A percentile compares a stretch with the other conserved stretches of the same genome.
Conservation (phyloP, 2,329 filamentous ascomycete genomes). For the Chaetomiaceae sp. region DNA sequence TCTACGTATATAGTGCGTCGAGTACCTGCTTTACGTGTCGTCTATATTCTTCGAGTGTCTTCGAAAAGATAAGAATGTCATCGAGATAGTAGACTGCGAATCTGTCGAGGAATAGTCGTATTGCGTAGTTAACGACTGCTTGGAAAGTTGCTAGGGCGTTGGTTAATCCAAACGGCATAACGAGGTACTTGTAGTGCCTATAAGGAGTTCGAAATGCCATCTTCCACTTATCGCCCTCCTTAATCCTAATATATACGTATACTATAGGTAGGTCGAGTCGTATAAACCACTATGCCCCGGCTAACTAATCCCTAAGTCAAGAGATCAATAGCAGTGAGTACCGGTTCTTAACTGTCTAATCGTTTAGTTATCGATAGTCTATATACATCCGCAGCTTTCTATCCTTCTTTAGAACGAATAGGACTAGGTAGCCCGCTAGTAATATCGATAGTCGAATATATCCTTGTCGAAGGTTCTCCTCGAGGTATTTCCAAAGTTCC, state of each 20-base stretch:
- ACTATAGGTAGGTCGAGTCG: neutral
- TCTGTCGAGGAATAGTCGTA: neutral
- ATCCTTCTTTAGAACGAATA: no score
- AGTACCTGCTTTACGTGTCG: conserved; percentile 7
- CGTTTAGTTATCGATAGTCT: no score
- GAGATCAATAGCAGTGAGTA: no score
- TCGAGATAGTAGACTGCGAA: conserved; percentile 18
- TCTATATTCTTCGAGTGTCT: conserved; percentile 2
- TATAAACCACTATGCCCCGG: neutral
- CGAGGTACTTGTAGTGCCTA: conserved; percentile 30
- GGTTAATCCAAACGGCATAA: conserved; percentile 31
- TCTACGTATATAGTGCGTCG: neutral
- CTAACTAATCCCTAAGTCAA: neutral
- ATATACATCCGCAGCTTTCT: neutral
- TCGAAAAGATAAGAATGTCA: conserved; percentile 19
- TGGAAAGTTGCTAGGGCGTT: conserved; percentile 19
- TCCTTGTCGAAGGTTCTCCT: no score
- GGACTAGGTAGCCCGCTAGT: no score
- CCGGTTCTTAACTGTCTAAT: no score
- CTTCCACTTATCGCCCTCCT: conserved; percentile 4
- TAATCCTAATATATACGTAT: no score
- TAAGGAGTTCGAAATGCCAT: conserved; percentile 26
- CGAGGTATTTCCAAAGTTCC: no score
- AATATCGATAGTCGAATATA: no score
- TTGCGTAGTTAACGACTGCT: conserved; percentile 1